Base-by-base conservation (phyloP, 2,329 filamentous ascomycete genomes). In the Xylariaceae sp. region DNA sequence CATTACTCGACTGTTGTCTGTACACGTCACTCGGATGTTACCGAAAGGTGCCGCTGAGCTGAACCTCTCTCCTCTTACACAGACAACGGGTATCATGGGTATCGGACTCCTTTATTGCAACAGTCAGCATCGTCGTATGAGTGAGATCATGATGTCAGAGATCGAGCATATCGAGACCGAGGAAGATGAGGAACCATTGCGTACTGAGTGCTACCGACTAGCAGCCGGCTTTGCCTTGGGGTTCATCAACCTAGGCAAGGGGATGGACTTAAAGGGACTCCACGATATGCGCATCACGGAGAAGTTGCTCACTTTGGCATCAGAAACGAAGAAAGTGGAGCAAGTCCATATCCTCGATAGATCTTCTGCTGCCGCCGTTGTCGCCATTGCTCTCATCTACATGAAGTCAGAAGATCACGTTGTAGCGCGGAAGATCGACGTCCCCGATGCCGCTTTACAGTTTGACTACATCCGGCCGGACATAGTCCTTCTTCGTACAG, bases 121-220 rank as follows among this genome's bases (percentile, higher is more conserved):
- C 71, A 97, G 92, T 34, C 93, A 97, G 69, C 95, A 99, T 75
- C 89, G 95, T 35, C 87, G 95, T 44, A 99, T 99, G 94, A 97
- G 92, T 71, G 94, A 99, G 73, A 91, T 97, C 15, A 97, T 99
- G 91, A 84, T 99, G 54, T 97, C 93, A 0, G 94, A 99, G 72
- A 94, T 99, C 61, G 92, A 97, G 72, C 88, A 92, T 63, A 82
- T 91, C 55, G 91, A 94, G 50, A 77, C 80, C 30, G 82, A 89
- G 44, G 89, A 93, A 56, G 92, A 97, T 61, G 88, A 92, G 59
- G 90, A 96, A 68, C 86, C 87, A 18, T 76, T 97, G 53, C 86
- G 93, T 23, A 93, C 95, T 70, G 94, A 99, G 76, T 92, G 92
- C n/a, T 99, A 99, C 73, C 87, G 95, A 47, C 81, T 99, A 41